Base-by-base conservation (phyloP, 169 alveolate genomes). In the Eimeria necatrix region DNA sequence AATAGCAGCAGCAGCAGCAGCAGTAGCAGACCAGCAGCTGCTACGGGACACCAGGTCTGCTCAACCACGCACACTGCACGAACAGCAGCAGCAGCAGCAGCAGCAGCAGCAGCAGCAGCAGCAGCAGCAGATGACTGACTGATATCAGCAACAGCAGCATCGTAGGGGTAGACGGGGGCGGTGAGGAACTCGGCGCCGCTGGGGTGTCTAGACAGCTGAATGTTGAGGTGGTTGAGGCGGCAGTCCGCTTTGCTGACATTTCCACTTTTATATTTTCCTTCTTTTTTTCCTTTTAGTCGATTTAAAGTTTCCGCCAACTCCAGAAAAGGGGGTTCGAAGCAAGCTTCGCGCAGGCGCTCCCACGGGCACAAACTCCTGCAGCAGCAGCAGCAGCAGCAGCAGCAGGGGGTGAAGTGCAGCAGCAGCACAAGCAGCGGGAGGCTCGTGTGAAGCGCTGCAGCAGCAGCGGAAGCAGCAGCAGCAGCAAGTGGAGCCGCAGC, bases 151-250 rank as follows among this genome's bases (percentile, higher is more conserved):
- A 22, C 8, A 68, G 78, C 32, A 22, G 78, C 46, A 22, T 68
- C 20, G 32, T 68, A 68, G 8, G 78, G 78, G 78, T 68, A 68
- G n/a, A 16, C 48, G 14, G 78, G 78, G 32, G 20, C 78, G 32
- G 78, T 68, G 78, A 68, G 78, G n/a, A 68, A 20, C 78, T 68
- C 78, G 12, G 78, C 78, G 32, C 78, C 78, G 32, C 20, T 68
- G 78, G 78, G 78, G 78, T 68, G 78, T 22, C 78, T 68, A 0
- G 78, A 68, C 48, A 68, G 78, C 78, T 68, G 78, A 14, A 68
- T 14, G 20, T 68, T 12, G 8, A 68, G 32, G n/a, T 68, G 78
- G 8, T 68, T 68, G 32, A 68, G 9, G 8, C 32, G 9, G 78
- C 78, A 68, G n/a, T 14, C 9, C n/a, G 78, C 20, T 14, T 14